Evolutionary conservation across 768 basidiomycete species (phyloP), one percentile per base, ranked within the genome.

Genomic region (Tylopilus felleus): DNA sequence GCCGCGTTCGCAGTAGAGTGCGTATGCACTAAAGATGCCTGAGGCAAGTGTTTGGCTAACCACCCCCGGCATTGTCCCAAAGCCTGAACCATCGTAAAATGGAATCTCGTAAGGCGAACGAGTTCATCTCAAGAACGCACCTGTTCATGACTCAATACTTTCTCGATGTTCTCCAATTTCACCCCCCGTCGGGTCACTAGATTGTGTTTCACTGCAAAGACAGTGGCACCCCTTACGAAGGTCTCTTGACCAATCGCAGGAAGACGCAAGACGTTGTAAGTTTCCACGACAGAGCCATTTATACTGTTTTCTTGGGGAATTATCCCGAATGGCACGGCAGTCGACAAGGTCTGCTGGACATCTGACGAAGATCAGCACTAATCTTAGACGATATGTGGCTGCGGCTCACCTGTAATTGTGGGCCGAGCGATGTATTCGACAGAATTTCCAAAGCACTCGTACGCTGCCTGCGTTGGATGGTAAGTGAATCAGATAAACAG

Each of bases 221-320:
- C 76, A 21, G 81, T 74, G 60, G 82, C 82, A 14, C 86, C 88
- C 51, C 78, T 73, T 36, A 91, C 72, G 61, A 82, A 85, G 8
- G 73, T 77, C 14, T 67, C 65, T 38, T 70, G 61, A 8, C 78
- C 73, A 35, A 75, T 57, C 6, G 58, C 56, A 35, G 70, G 60
- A n/a, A 55, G 58, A 23, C 85, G 83, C 44, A 91, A 70, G 31
- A 73, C 57, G 62, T 90, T 84, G 62, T 88, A 90, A 1, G 88
- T 87, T 67, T 93, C 90, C 21, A 81, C 71, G 8, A 93, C 90
- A 17, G 73, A 75, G 12, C 90, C 90, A 59, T 84, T 85, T 33
- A 82, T 86, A 16, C 83, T 83, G 60, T 93, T 93, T 69, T 93
- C 90, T 66, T 88, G 86, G 21, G 90, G 90, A 27, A 91, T 74